Percentiles rank a stretch among this genome's conserved stretches.
phyloP scores from a whole-genome alignment of 2,329 filamentous ascomycete genomes.

The Colletotrichum theobromicola region DNA sequence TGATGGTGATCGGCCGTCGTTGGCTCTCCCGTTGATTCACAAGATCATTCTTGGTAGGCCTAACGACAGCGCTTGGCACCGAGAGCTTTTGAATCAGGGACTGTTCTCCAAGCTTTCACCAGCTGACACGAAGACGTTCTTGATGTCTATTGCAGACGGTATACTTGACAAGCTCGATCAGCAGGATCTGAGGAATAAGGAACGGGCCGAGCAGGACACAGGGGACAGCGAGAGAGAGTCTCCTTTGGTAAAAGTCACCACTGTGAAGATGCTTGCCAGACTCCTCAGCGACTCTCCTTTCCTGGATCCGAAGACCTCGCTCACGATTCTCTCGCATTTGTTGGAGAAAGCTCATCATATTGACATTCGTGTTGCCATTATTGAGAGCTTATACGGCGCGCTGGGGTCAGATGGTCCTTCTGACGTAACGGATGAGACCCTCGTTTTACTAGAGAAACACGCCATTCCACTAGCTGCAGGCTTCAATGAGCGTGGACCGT shows the following conservation, averaged over 20 bases:
- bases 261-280: constrained; percentile 3
- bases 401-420: background rate
- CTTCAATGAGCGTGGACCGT: background rate
- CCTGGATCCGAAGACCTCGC: background rate
- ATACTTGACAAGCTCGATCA: background rate
- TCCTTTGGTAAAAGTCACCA: background rate
- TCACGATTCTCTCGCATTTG: background rate
- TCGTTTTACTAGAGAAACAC: background rate
- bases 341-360: background rate
- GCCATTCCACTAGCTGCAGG: background rate
- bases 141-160: background rate
- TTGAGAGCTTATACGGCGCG: background rate
- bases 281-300: background rate
- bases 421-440: background rate
- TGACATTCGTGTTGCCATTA: background rate
- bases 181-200: background rate
- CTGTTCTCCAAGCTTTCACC: background rate
- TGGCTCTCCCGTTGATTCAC: background rate
- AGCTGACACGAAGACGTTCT: background rate
- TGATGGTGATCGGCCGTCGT: background rate
- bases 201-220: background rate
- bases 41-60: background rate
- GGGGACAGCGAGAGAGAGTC: background rate
- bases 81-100: background rate
- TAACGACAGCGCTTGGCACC: constrained; percentile 1